Conservation (phyloP, 2,329 filamentous ascomycete genomes). For the Neofusicoccum parvum region DNA sequence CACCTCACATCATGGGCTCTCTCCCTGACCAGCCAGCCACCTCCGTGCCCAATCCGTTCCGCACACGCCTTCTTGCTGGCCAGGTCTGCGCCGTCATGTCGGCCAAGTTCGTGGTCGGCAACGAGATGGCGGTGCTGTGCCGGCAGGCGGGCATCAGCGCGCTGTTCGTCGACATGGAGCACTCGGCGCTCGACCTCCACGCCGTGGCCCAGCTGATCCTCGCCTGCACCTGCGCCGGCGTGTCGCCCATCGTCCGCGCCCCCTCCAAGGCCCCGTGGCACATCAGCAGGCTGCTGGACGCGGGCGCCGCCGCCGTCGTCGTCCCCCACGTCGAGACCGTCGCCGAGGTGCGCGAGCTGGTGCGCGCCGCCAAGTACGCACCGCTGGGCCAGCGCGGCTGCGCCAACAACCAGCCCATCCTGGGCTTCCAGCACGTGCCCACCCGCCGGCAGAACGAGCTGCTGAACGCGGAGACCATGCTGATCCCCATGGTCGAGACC, state of each 20-base stretch:
- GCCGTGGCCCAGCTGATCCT: conserved; percentile 42
- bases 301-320: conserved; percentile 45
- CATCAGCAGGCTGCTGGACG: conserved; percentile 44
- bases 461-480: conserved; percentile 39
- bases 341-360: conserved; percentile 41
- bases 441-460: conserved; percentile 39
- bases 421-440: conserved; percentile 39
- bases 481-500: conserved; percentile 50
- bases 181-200: conserved; percentile 43
- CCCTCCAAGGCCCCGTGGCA: conserved; percentile 44
- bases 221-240: conserved; percentile 42
- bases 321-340: conserved; percentile 46
- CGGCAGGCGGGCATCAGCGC: conserved; percentile 42
- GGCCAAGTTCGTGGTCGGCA: not conserved
- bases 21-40: not conserved
- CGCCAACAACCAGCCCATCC: conserved; percentile 40
- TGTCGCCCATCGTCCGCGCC: conserved; percentile 46
- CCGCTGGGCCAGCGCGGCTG: conserved; percentile 41
- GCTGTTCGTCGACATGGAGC: conserved; percentile 51
- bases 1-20: not conserved
- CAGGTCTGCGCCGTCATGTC: not conserved
- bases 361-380: conserved; percentile 42
- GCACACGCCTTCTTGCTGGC: not conserved
- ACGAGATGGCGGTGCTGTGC: conserved; percentile 2
- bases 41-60: not conserved